phyloP scores from a whole-genome alignment of 2,329 filamentous ascomycete genomes.

The Talaromyces marneffei region DNA sequence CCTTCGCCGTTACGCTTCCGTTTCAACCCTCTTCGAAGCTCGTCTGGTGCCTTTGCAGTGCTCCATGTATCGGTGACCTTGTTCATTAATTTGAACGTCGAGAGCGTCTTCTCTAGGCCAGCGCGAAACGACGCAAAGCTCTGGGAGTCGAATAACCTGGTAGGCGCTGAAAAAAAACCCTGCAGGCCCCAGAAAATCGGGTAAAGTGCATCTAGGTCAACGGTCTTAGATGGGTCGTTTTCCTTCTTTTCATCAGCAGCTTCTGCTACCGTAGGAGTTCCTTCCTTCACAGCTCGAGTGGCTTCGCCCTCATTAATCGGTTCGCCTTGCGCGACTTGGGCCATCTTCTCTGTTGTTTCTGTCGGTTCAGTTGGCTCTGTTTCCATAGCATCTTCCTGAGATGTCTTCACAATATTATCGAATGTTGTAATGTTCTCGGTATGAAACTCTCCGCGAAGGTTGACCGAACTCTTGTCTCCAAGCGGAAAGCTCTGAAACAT shows the following conservation, averaged over 20 bases:
- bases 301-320: constrained; percentile 17
- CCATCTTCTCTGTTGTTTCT: constrained; percentile 28
- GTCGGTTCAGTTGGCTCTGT: constrained; percentile 40
- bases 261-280: not conserved
- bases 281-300: constrained; percentile 12
- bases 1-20: constrained; percentile 62
- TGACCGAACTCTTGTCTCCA: constrained; percentile 95
- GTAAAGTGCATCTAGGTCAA: constrained; percentile 71
- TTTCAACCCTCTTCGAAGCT: constrained; percentile 61
- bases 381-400: constrained; percentile 56
- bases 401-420: constrained; percentile 51
- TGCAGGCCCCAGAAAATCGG: constrained; percentile 93
- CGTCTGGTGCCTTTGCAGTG: constrained; percentile 53
- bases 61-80: constrained; percentile 63
- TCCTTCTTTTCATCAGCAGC: constrained; percentile 16
- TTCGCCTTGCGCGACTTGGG: constrained; percentile 25
- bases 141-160: constrained; percentile 65
- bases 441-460: constrained; percentile 91
- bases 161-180: constrained; percentile 84
- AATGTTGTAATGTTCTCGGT: constrained; percentile 88
- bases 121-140: constrained; percentile 62
- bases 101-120: constrained; percentile 57
- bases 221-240: constrained; percentile 41
- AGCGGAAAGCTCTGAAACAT: constrained; percentile 96
- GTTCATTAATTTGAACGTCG: constrained; percentile 68